A percentile compares a stretch with the other conserved stretches of the same genome.
These are phyloP conservation scores for Jatropha curcas DNA, from an alignment of 345 rosid genomes.

Conservation along the genomic window DNA sequence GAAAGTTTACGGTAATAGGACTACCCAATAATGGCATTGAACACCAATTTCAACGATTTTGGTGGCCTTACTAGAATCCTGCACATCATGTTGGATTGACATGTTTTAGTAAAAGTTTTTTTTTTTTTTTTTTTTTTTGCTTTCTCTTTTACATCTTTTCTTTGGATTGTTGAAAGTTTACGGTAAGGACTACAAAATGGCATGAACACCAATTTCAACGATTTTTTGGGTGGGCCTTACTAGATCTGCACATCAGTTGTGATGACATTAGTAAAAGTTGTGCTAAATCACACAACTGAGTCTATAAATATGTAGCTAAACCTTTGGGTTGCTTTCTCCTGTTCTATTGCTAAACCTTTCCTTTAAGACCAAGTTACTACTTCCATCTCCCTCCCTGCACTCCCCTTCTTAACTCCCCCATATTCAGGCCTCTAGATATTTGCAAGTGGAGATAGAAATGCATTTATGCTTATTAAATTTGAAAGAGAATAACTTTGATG, in stretches of 20 bases:
- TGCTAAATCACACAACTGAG: background rate
- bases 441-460: background rate
- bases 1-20: no score
- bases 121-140: no score
- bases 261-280: background rate
- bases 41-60: no score
- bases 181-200: background rate
- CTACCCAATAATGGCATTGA: no score
- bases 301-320: background rate
- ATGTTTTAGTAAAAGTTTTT: no score
- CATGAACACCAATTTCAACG: background rate
- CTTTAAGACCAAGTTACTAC: background rate
- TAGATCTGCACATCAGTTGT: background rate
- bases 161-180: background rate
- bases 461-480: background rate
- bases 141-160: background rate
- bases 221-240: background rate
- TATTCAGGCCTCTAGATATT: background rate
- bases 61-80: no score
- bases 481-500: background rate
- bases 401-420: no score
- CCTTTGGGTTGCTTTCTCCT: background rate
- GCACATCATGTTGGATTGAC: no score
- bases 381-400: background rate
- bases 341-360: background rate